Evolutionary conservation across 129 eudicot genomes (phyloP).

Genomic region (Dittrichia graveolens): DNA sequence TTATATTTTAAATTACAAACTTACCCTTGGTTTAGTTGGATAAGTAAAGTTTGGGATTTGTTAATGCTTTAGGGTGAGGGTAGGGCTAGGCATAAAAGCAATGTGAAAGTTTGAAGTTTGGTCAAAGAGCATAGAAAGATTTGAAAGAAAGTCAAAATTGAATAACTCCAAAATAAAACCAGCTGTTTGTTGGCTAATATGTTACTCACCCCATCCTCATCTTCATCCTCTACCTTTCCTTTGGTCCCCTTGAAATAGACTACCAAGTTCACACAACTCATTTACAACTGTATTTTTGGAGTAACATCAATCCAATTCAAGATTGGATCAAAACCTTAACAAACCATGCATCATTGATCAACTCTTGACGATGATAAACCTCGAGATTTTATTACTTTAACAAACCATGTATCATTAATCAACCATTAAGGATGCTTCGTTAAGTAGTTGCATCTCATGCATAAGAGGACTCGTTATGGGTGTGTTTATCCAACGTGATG

Average conservation of each 20-base stretch:
- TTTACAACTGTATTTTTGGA: slow-evolving; percentile 27
- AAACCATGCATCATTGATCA: not conserved
- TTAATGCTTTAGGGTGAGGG: slow-evolving; percentile 33
- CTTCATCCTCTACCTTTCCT: not conserved
- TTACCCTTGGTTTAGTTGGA: slow-evolving; percentile 24
- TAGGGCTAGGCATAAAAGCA: slow-evolving; percentile 39
- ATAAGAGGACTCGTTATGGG: too few species aligned
- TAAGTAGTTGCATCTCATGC: not conserved
- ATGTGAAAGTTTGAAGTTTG: slow-evolving; percentile 36
- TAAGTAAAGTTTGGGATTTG: slow-evolving; percentile 33
- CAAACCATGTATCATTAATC: not conserved
- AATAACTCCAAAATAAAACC: slow-evolving; percentile 31
- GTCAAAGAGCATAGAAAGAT: slow-evolving; percentile 28
- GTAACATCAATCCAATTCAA: not conserved
- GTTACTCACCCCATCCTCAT: slow-evolving; percentile 3
- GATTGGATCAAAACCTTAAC: not conserved
- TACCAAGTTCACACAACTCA: slow-evolving; percentile 27
- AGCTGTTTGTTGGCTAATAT: slow-evolving; percentile 30
- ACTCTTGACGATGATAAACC: too few species aligned
- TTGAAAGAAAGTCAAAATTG: slow-evolving; percentile 27
- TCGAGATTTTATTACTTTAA: too few species aligned
- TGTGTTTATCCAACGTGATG: too few species aligned
- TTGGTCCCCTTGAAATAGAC: slow-evolving; percentile 18
- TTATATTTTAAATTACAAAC: not conserved
- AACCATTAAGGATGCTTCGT: too few species aligned